Percentiles rank a stretch among this genome's conserved stretches.
Conservation (phyloP, 345 rosid species). For the Microthlaspi erraticum region DNA sequence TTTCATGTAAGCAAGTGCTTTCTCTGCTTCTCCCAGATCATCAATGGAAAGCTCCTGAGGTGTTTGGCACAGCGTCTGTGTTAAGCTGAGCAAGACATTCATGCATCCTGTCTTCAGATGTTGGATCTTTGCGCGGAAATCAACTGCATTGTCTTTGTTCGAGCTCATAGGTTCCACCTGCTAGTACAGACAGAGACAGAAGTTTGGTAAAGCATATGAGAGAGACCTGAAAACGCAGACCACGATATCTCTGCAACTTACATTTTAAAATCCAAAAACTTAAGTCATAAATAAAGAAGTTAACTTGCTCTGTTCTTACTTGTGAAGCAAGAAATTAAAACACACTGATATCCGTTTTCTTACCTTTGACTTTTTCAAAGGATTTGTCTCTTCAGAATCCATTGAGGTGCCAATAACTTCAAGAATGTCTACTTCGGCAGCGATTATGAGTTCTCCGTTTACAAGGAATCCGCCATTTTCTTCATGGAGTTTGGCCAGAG, state of each 20-base stretch:
- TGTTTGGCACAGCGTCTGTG: background rate
- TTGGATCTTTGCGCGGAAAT: constrained; percentile 10
- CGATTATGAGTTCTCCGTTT: constrained; percentile 58
- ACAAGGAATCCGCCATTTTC: constrained; percentile 41
- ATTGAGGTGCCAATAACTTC: constrained; percentile 23
- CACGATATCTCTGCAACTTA: no score
- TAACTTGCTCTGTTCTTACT: background rate
- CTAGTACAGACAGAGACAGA: background rate
- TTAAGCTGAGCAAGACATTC: background rate
- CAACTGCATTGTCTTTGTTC: background rate
- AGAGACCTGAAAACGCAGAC: no score
- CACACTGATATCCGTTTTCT: background rate
- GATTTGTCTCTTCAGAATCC: background rate
- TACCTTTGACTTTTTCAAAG: no score
- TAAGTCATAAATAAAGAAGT: no score
- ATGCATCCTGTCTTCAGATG: background rate
- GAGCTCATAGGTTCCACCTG: constrained; percentile 4
- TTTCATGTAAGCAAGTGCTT: background rate
- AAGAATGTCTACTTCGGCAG: constrained; percentile 56
- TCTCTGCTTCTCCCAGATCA: background rate
- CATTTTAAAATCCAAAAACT: no score
- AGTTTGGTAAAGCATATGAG: background rate
- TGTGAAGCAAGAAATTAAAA: constrained; percentile 9
- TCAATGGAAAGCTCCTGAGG: background rate
- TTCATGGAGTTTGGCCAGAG: background rate